These are phyloP conservation scores for Oenanthe javanica DNA, from an alignment of 140 eudicot genomes.

Conservation along the genomic window DNA sequence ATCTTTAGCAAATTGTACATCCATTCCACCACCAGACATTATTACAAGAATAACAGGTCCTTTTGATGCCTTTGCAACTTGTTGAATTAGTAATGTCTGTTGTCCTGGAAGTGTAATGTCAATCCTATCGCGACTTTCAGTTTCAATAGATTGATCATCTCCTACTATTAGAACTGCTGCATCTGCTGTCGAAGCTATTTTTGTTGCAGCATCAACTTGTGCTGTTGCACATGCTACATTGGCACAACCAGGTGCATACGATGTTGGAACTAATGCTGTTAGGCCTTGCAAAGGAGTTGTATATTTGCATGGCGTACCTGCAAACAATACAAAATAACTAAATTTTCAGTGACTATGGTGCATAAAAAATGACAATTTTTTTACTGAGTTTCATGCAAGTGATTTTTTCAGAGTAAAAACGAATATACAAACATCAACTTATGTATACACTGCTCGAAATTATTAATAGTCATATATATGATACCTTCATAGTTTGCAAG, in stretches of 20 bases:
- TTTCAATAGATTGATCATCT: constrained; percentile 66
- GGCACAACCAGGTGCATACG: constrained; percentile 60
- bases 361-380: not conserved
- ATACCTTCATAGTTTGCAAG: constrained; percentile 44
- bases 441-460: not conserved
- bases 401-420: too few species aligned
- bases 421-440: not conserved
- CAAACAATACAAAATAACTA: not conserved
- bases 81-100: constrained; percentile 43
- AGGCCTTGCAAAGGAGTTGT: constrained; percentile 77
- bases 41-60: constrained; percentile 92
- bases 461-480: not conserved
- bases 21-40: constrained; percentile 96
- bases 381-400: not conserved
- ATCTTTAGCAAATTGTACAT: constrained; percentile 72
- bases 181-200: constrained; percentile 60
- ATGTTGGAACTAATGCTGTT: constrained; percentile 38
- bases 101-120: constrained; percentile 79
- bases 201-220: constrained; percentile 48
- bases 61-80: constrained; percentile 56
- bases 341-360: not conserved
- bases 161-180: constrained; percentile 79
- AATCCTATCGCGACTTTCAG: constrained; percentile 57
- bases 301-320: constrained; percentile 79
- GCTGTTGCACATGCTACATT: constrained; percentile 56